phyloP scores from a whole-genome alignment of 1,139 yeast species.

The Kurtzmaniella quercitrusa region DNA sequence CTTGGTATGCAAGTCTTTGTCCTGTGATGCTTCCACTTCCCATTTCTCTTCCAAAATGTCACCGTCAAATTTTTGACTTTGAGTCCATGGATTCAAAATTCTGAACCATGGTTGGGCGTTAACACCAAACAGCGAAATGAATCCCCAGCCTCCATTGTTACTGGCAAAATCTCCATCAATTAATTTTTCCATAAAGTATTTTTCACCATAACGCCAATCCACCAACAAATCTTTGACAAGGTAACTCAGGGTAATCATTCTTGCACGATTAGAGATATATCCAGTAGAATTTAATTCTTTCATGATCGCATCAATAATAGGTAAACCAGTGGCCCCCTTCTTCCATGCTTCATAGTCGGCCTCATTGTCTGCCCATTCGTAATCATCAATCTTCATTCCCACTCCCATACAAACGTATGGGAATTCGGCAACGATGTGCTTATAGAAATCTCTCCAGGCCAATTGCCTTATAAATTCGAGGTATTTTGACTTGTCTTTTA shows the following conservation, averaged over 20 bases:
- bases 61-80: slow-evolving; percentile 46
- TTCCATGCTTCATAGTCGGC: slow-evolving; percentile 46
- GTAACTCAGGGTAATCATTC: slow-evolving; percentile 53
- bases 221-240: slow-evolving; percentile 48
- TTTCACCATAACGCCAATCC: slow-evolving; percentile 56
- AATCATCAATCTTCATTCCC: slow-evolving; percentile 43
- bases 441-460: slow-evolving; percentile 57
- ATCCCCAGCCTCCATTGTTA: slow-evolving; percentile 59
- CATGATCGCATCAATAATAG: slow-evolving; percentile 58
- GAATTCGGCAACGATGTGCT: slow-evolving; percentile 44
- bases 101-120: slow-evolving; percentile 57
- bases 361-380: slow-evolving; percentile 40
- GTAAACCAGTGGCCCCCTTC: slow-evolving; percentile 50
- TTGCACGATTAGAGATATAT: slow-evolving; percentile 48
- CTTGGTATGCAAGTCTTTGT: not conserved
- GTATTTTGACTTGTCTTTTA: slow-evolving; percentile 22
- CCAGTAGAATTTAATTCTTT: slow-evolving; percentile 47
- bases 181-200: slow-evolving; percentile 44
- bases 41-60: slow-evolving; percentile 27
- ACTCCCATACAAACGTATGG: slow-evolving; percentile 49
- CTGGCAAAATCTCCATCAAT: slow-evolving; percentile 53
- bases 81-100: slow-evolving; percentile 50
- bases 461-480: slow-evolving; percentile 48
- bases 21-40: not conserved
- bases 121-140: slow-evolving; percentile 47